Evolutionary conservation across 257 asterid genomes (phyloP).

Genomic region (Knoxia roxburghii): DNA sequence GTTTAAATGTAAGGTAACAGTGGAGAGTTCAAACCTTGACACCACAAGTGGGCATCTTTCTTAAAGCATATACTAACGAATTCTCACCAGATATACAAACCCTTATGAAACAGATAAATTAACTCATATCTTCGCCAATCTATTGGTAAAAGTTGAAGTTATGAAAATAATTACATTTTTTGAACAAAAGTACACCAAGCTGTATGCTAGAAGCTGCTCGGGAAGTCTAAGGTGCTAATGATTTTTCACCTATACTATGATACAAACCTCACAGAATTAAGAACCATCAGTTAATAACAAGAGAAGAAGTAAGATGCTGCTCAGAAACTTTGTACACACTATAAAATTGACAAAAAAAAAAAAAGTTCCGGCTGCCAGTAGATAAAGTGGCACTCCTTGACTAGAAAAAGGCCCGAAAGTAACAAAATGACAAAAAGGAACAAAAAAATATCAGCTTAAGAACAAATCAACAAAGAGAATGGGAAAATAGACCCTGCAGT

Average conservation of each 20-base stretch:
- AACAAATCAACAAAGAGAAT: not conserved
- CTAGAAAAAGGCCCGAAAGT: not conserved
- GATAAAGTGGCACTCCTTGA: not conserved
- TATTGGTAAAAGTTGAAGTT: not conserved
- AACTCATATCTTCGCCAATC: not conserved
- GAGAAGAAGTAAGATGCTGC: not conserved
- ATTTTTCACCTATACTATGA: not conserved
- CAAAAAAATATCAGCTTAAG: not conserved
- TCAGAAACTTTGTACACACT: not conserved
- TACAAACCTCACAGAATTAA: not conserved
- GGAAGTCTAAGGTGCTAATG: not conserved
- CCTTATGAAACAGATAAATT: not conserved
- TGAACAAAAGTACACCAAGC: not conserved
- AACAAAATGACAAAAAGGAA: not conserved
- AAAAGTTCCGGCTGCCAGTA: too few relatives aligned
- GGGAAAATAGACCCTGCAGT: not conserved
- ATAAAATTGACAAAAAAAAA: not conserved
- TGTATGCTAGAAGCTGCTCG: not conserved
- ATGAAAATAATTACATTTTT: not conserved
- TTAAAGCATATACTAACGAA: not conserved
- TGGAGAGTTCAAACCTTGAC: not conserved
- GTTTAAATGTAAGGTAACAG: not conserved
- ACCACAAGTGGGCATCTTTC: not conserved
- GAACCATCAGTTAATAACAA: not conserved
- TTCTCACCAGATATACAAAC: not conserved